Evolutionary conservation across 345 rosid genomes (phyloP), one percentile per base, ranked within the genome.

Genomic region (Rhizophora apiculata): DNA sequence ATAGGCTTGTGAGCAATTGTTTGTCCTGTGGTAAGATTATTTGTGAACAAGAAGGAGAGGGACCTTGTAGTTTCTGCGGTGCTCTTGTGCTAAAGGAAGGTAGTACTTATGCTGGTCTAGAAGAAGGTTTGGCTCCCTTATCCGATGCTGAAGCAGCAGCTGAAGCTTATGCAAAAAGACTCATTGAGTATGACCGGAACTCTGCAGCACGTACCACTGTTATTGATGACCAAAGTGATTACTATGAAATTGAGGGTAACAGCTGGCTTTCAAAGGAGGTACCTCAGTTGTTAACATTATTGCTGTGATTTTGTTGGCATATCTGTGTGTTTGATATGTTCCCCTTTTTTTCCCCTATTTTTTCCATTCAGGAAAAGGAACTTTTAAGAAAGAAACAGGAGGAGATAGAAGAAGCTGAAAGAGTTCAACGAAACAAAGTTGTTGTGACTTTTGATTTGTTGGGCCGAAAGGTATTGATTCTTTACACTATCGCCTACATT

Each of bases 41-140:
- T 57, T 95, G 97, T 39, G 97, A 95, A 76, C 99, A 95, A 83
- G 96, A 92, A 78, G 98, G 99, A 60, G 94, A 95, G 80, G 98
- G 99, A 64, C 97, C 93, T 53, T 94, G 97, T 76, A 81, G 73
- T 65, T 92, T 88, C 64, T 95, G 96, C 3, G 92, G 98, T 69
- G 89, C 96, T 27, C 96, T 93, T 66, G 98, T 90, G 67, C 76
- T 93, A 24, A 93, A 77, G 82, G 97, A 93, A 78, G 90, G 93
- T 6, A 92, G 96, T 71, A 80, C 89, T 2, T 92, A 92, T 67
- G 96, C 93, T 22, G 98, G 98, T 65, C 83, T 92, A 0, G 93
- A 93, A 58, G 88, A 67, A 75, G 84, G 83, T 76, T 72, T 75
- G 52, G 79, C 89, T 56, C 89, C 97, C 24, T 37, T 81, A 51